Base-by-base conservation (phyloP, 768 basidiomycete species). In the Serendipita sp. region DNA sequence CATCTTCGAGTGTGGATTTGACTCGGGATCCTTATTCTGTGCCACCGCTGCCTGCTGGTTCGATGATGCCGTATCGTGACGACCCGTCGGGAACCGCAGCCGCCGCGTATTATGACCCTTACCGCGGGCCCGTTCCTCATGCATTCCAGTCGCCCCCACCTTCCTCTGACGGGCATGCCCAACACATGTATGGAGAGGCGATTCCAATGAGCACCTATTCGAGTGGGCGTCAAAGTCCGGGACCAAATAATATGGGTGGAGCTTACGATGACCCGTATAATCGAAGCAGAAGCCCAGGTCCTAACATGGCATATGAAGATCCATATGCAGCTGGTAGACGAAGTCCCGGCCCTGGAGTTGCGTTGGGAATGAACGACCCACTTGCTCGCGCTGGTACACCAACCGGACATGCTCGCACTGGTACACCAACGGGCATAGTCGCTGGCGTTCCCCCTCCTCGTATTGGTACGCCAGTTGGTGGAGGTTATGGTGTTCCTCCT, bases 21-120 rank as follows among this genome's bases (percentile, higher is more conserved):
- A 60, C 56, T 4, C 51, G 65, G 32, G 66, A 66, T 35, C 88
- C 89, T 1, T 91, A 91, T 72, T 87, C 89, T 15, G 83, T 90
- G 0, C 89, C 90, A 2, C 89, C 89, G 15, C 77, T 89, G 23
- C 89, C 89, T 10, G 88, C 52, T 88, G 91, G 71, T 88, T 81
- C 72, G 78, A 80, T 54, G 68, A 87, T 88, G 0, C 91, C 91
- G 72, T 79, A 73, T 64, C 89, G 91, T 69, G 87, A 91, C 66
- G 86, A 88, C 0, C 73, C 70, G 36, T 70, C 74, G 8, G 73
- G 73, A 18, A 41, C 41, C 41, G 41, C 41, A 41, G 72, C 73
- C 3, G 70, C 54, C 5, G 77, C 75, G 56, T 91, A 83, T 72
- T 88, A 89, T 69, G 90, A 92, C 72, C 89, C 89, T 23, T 91